phyloP scores from a whole-genome alignment of 179 eudicot genomes.

The Silene noctiflora region DNA sequence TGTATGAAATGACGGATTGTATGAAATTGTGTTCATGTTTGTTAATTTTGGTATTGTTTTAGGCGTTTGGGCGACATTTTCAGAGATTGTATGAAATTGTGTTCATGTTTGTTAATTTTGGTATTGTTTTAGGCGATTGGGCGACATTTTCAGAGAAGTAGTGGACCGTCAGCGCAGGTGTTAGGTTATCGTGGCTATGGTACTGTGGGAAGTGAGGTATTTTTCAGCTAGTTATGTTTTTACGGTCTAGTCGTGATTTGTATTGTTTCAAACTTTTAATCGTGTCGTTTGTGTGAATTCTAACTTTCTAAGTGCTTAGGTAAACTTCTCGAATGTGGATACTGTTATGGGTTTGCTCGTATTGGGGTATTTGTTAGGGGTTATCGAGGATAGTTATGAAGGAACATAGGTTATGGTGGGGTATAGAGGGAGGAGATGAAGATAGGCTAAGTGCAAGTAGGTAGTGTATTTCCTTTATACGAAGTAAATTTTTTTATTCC shows the following conservation, averaged over 20 bases:
- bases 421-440: too few relatives aligned
- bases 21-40: neutral
- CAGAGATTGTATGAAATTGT: neutral
- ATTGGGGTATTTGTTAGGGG: too few relatives aligned
- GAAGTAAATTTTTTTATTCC: too few relatives aligned
- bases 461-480: too few relatives aligned
- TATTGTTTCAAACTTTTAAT: neutral
- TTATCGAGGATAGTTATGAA: neutral
- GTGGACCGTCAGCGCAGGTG: constrained; percentile 14
- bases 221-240: neutral
- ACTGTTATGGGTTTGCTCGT: neutral
- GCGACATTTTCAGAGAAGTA: constrained; percentile 24
- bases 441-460: too few relatives aligned
- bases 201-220: constrained; percentile 34
- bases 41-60: neutral
- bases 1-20: neutral
- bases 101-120: neutral
- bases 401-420: too few relatives aligned
- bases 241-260: neutral
- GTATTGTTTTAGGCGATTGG: constrained; percentile 27
- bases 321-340: neutral
- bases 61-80: too few relatives aligned
- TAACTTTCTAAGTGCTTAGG: too few relatives aligned
- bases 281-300: neutral
- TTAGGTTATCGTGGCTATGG: constrained; percentile 31